phyloP scores from a whole-genome alignment of 2,329 filamentous ascomycete species.

The Amauroascus niger region DNA sequence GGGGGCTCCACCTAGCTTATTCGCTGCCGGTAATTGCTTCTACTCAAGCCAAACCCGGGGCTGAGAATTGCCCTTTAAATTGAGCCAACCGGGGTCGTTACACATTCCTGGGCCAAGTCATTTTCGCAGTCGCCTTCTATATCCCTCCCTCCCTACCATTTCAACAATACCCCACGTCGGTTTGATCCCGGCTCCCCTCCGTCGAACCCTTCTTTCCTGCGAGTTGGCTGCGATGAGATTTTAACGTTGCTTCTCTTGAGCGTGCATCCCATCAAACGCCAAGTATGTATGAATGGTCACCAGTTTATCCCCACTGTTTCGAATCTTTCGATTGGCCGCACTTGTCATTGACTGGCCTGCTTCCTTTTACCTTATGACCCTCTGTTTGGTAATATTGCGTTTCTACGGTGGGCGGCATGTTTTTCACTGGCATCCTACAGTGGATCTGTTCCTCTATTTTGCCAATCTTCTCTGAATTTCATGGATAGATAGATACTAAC shows the following conservation, averaged over 20 bases:
- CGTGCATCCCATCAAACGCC: slow-evolving; percentile 6
- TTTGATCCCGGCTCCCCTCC: slow-evolving; percentile 7
- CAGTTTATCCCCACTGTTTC: slow-evolving; percentile 1
- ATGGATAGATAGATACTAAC: neutral
- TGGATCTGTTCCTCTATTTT: neutral
- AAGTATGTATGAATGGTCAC: slow-evolving; percentile 12
- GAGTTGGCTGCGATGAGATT: slow-evolving; percentile 8
- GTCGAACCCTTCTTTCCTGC: slow-evolving; percentile 7
- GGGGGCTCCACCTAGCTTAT: slow-evolving; percentile 13
- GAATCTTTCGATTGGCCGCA: neutral
- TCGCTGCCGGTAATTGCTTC: slow-evolving; percentile 15
- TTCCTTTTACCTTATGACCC: slow-evolving; percentile 2
- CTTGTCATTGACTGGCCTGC: neutral
- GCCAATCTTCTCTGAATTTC: neutral
- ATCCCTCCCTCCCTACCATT: slow-evolving; percentile 5
- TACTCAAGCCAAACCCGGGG: slow-evolving; percentile 10
- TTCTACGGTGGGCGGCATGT: neutral
- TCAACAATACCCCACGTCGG: slow-evolving; percentile 10
- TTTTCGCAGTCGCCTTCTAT: slow-evolving; percentile 7
- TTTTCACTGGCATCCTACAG: neutral
- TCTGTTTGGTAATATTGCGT: neutral
- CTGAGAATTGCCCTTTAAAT: slow-evolving; percentile 10
- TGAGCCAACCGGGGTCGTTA: slow-evolving; percentile 12
- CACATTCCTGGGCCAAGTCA: slow-evolving; percentile 11
- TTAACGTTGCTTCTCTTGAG: slow-evolving; percentile 2